Evolutionary conservation across 192 early-diverging fungal species (phyloP).

Genomic region (Polychytrium aggregatum): DNA sequence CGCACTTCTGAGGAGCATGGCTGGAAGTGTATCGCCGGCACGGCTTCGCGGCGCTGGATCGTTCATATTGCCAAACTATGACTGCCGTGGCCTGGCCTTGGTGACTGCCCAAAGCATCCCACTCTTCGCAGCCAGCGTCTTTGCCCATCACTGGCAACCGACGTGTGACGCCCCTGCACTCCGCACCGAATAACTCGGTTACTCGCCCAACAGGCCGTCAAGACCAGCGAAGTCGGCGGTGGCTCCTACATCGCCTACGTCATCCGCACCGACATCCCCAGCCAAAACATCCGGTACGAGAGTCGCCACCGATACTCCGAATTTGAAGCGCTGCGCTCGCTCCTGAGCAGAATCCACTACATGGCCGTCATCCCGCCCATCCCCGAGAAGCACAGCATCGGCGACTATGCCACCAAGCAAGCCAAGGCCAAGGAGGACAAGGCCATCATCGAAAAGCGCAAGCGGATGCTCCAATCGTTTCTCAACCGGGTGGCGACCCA

Average conservation of each 20-base stretch:
- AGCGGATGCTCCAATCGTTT: slow-evolving; percentile 88
- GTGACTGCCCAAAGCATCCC: too few relatives aligned
- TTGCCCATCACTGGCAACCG: too few relatives aligned
- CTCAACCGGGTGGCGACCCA: slow-evolving; percentile 83
- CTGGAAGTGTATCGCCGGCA: too few relatives aligned
- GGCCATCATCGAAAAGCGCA: slow-evolving; percentile 77
- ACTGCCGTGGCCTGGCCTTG: too few relatives aligned
- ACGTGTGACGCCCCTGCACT: background rate
- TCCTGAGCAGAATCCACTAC: slow-evolving; percentile 70
- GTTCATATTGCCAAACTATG: too few relatives aligned
- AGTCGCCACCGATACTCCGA: slow-evolving; percentile 87
- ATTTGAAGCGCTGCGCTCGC: slow-evolving; percentile 81
- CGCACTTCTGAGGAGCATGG: too few relatives aligned
- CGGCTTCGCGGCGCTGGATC: too few relatives aligned
- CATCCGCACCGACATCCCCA: slow-evolving; percentile 32
- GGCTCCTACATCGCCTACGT: slow-evolving; percentile 40
- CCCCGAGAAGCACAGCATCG: slow-evolving; percentile 91
- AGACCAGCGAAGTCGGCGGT: slow-evolving; percentile 21
- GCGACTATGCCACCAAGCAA: slow-evolving; percentile 49
- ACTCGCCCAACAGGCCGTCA: slow-evolving; percentile 16
- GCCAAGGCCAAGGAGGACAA: slow-evolving; percentile 87
- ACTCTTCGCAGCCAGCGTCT: background rate
- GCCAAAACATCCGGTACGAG: slow-evolving; percentile 27
- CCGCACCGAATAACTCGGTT: background rate
- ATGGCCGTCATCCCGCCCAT: slow-evolving; percentile 87